These are phyloP conservation scores for Gnaphalium uliginosum DNA, from an alignment of 129 eudicot species.

Conservation along the genomic window DNA sequence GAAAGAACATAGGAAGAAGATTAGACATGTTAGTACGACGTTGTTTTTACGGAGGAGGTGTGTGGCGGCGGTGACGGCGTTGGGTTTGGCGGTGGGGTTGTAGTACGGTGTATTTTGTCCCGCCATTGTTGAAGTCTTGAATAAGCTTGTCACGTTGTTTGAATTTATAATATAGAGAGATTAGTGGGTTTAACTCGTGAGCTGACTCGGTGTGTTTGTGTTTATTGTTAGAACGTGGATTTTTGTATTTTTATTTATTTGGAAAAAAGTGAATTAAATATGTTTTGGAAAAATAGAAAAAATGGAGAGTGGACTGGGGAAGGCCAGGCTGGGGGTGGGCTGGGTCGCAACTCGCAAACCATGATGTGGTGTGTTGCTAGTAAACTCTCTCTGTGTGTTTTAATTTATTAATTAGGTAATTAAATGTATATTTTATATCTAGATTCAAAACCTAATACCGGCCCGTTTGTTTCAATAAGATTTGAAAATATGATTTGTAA, in stretches of 20 bases:
- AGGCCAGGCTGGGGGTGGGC: conserved; percentile 27
- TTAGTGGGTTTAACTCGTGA: conserved; percentile 28
- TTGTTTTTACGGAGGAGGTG: conserved; percentile 38
- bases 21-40: conserved; percentile 27
- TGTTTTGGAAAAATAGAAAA: background rate
- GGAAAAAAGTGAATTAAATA: background rate
- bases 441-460: conserved; percentile 7
- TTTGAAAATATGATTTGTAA: background rate
- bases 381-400: conserved; percentile 7
- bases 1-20: conserved; percentile 61
- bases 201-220: conserved; percentile 6
- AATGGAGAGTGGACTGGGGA: conserved; percentile 26
- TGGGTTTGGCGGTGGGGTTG: conserved; percentile 63
- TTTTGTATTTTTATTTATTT: background rate
- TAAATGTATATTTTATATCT: background rate
- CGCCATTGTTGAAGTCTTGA: conserved; percentile 44
- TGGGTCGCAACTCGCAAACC: conserved; percentile 37
- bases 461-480: background rate
- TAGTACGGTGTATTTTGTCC: conserved; percentile 58
- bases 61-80: conserved; percentile 28
- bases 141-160: conserved; percentile 3
- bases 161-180: conserved; percentile 14
- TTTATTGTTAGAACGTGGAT: conserved; percentile 11
- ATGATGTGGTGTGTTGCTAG: conserved; percentile 15
- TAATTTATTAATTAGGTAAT: conserved; percentile 10